These are phyloP conservation scores for Colletotrichum endophyticum DNA, from an alignment of 2,329 filamentous ascomycete species.

Conservation along the genomic window DNA sequence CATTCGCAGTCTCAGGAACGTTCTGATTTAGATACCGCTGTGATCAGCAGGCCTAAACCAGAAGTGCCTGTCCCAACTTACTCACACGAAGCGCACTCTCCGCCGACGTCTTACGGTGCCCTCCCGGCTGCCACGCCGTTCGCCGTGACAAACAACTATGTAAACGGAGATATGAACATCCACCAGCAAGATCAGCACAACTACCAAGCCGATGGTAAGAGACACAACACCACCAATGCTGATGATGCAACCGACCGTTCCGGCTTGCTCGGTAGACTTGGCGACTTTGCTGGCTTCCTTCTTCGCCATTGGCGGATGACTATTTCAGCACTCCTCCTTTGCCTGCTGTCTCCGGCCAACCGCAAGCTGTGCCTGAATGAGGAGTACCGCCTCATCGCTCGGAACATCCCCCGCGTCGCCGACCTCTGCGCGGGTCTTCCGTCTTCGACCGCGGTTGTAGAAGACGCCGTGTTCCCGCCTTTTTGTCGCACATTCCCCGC, in stretches of 20 bases:
- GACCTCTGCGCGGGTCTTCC: neutral
- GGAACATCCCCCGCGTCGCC: neutral
- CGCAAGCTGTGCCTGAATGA: neutral
- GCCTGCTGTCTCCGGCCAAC: neutral
- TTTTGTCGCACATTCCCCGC: neutral
- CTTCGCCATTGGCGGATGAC: neutral
- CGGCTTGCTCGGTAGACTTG: neutral
- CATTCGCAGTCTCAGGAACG: neutral
- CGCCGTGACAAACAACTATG: neutral
- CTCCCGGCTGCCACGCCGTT: neutral
- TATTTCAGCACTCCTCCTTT: fast-evolving
- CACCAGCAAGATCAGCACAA: neutral
- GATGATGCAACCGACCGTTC: neutral
- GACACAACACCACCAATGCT: neutral
- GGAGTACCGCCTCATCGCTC: neutral
- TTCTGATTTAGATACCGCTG: neutral
- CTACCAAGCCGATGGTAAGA: neutral
- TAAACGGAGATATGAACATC: neutral
- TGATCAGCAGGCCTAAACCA: neutral
- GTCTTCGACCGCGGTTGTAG: neutral
- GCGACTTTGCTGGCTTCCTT: neutral
- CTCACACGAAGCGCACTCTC: neutral
- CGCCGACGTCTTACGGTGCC: neutral
- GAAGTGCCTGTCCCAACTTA: neutral
- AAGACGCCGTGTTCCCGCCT: neutral